Base-by-base conservation (phyloP, 768 basidiomycete genomes). In the Boletus insuetus region DNA sequence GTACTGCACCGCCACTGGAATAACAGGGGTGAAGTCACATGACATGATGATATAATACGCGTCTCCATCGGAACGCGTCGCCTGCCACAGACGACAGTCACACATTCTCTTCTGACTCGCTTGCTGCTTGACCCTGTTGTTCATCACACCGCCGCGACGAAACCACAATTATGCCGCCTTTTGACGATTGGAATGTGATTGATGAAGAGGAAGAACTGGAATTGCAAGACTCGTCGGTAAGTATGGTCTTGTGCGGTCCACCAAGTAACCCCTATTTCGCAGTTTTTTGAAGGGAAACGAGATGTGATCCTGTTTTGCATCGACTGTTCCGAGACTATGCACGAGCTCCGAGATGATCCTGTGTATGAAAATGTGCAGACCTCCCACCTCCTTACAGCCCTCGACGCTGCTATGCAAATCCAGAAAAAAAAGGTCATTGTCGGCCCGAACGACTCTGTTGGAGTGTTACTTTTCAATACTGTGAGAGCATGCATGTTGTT, bases 291-390 rank as follows among this genome's bases (percentile, higher is more conserved):
- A 58, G 83, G 83, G 49, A 85, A 86, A 60, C 82, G 82, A 56
- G 94, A 98, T 63, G 90, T 94, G 32, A 87, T 96, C 44, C 73
- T 98, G n/a, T 97, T 98, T 74, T 91, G 89, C 69, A 92, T 99
- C 54, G 95, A 99, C 71, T 93, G 91, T 58, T 96, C 95, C 0
- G 77, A 82, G 51, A 91, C 92, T 12, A 98, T 98, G 96, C 85
- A 89, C 24, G 77, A 76, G 37, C 80, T 87, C 41, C 77, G 77
- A 46, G 86, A 88, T 24, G 83, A 87, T 62, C 81, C 82, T 12
- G 74, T 76, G 51, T 80, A 86, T 54, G 82, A 91, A 72, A 80
- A 85, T 48, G 75, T 77, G 38, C 77, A 87, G 65, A 89, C 84
- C 1, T 91, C 85, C 53, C 87, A 94, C 64, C 69, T 98, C 4